Evolutionary conservation across 2,329 filamentous ascomycete genomes (phyloP), one percentile per base, ranked within the genome.

Genomic region (Xylaria hypoxylon): DNA sequence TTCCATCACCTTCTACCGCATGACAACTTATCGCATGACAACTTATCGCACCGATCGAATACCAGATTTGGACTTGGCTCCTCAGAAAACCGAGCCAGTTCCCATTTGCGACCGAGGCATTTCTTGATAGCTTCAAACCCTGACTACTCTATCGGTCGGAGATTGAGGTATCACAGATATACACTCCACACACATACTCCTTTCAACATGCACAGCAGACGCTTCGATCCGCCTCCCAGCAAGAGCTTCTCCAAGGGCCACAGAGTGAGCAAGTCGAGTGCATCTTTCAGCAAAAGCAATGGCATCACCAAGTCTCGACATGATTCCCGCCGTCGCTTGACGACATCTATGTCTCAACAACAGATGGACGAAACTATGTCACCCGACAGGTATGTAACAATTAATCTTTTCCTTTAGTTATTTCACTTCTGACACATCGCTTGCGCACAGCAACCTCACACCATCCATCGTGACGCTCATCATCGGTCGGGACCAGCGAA

Each of bases 381-480:
- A 58, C 81, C 81, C 70, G 75, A 78, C 70, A 84, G 80, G 85
- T 86, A 79, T 75, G 80, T n/a, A 76, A 1, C 44, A 33, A 10
- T 47, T 22, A n/a, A 33, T 57, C 31, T 22, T 52, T 28, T 44
- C 47, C 52, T 24, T 11, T 42, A 17, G 67, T 63, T 44, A 24
- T n/a, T 33, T 44, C 56, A 58, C 67, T 53, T 42, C 31, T 71
- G 31, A 59, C 44, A 68, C 53, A 64, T 15, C 59, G 31, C 17
- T 15, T 65, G 50, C 63, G 13, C 1, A 13, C 69, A 90, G 87
- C 67, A 86, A 80, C 63, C 76, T 89, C 64, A 86, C 85, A 28
- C 91, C 90, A 2, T 83, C 90, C 50, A 92, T 96, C 76, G 87
- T 96, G 72, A 96, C 92, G 10, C 86, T 96, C 68, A 87, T 92